Evolutionary conservation across 208 protist species (phyloP).

Genomic region (Crithidia expoeki): DNA sequence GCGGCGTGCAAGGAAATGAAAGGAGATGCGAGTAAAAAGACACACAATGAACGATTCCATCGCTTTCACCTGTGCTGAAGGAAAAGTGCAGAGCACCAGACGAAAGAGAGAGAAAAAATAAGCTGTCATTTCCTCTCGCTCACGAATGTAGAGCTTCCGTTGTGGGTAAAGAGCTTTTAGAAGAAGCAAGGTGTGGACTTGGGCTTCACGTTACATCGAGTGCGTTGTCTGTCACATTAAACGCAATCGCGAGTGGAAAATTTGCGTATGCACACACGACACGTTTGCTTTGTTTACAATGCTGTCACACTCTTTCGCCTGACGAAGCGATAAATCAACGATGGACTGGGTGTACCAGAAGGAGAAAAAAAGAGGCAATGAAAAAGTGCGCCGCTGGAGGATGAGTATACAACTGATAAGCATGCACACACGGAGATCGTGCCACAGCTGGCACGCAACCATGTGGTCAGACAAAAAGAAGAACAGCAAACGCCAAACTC

Average conservation of each 20-base stretch:
- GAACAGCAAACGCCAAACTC: background rate
- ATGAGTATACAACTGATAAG: background rate
- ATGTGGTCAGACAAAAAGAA: background rate
- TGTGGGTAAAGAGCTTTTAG: too few relatives aligned
- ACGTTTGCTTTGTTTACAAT: too few relatives aligned
- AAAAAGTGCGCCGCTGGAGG: background rate
- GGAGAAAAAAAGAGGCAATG: background rate
- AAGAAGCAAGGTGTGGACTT: too few relatives aligned
- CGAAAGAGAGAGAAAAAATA: slow-evolving; percentile 3
- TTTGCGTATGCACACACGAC: too few relatives aligned
- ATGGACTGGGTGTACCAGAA: background rate
- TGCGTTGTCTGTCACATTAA: too few relatives aligned
- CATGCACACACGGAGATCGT: background rate
- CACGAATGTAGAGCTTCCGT: too few relatives aligned
- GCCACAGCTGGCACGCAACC: background rate
- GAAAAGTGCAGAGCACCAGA: background rate
- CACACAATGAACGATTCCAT: background rate
- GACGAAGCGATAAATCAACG: background rate
- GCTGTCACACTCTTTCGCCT: background rate
- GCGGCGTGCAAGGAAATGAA: background rate
- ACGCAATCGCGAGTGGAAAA: too few relatives aligned
- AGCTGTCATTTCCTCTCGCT: background rate
- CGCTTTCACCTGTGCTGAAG: background rate
- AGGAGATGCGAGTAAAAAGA: background rate
- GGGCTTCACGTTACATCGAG: too few relatives aligned